Percentiles rank a stretch among this genome's conserved stretches.
phyloP scores from a whole-genome alignment of 768 basidiomycete genomes.

The Leccinellum rugosiceps region DNA sequence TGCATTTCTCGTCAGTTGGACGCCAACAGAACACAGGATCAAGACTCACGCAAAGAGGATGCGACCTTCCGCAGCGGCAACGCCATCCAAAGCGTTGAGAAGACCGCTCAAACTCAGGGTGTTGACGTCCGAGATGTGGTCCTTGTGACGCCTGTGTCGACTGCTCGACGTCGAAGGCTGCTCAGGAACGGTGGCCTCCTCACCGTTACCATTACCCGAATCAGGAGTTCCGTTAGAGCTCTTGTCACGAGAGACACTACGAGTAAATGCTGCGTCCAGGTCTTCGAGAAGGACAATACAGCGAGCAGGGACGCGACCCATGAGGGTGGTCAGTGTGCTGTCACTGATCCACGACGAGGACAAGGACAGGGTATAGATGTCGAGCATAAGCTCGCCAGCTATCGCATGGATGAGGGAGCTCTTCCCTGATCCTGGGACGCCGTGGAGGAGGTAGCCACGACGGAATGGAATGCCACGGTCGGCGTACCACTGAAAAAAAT shows the following conservation, averaged over 20 bases:
- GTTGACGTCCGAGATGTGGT: slow-evolving; percentile 72
- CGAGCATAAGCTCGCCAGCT: slow-evolving; percentile 84
- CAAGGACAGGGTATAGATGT: slow-evolving; percentile 88
- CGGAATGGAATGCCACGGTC: slow-evolving; percentile 91
- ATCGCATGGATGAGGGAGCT: slow-evolving; percentile 84
- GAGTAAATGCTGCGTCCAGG: slow-evolving; percentile 84
- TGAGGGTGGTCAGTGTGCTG: slow-evolving; percentile 77
- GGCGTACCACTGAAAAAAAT: slow-evolving; percentile 71
- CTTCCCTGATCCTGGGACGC: slow-evolving; percentile 85
- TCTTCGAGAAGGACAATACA: slow-evolving; percentile 90
- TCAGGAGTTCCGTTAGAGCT: slow-evolving; percentile 45
- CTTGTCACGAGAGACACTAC: slow-evolving; percentile 66
- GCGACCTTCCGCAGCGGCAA: slow-evolving; percentile 83
- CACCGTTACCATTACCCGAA: slow-evolving; percentile 30
- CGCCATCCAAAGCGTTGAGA: slow-evolving; percentile 83
- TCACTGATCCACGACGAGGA: slow-evolving; percentile 88
- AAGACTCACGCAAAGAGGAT: slow-evolving; percentile 80
- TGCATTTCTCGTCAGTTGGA: slow-evolving; percentile 25
- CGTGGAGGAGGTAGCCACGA: slow-evolving; percentile 80
- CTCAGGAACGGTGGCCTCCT: slow-evolving; percentile 30
- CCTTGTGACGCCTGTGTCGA: slow-evolving; percentile 45
- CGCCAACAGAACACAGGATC: background rate
- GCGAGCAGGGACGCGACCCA: slow-evolving; percentile 82
- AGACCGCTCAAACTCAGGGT: slow-evolving; percentile 79
- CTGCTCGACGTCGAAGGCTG: slow-evolving; percentile 34